Base-by-base conservation (phyloP, 345 rosid genomes). In the Euclidium syriacum region DNA sequence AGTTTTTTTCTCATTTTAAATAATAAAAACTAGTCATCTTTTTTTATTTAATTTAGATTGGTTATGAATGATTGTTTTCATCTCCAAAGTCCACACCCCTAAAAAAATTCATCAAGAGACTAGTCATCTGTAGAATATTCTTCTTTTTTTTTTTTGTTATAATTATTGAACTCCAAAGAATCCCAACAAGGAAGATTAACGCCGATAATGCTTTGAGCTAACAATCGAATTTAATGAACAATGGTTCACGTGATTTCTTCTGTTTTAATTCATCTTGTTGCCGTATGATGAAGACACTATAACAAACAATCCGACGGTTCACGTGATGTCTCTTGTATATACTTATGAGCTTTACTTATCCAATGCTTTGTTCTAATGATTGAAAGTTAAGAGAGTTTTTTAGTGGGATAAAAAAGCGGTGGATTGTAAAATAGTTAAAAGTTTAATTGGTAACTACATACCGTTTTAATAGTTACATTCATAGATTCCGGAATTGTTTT, bases 301-400 rank as follows among this genome's bases (percentile, higher is more conserved):
- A 50, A 68, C 65, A 59, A 58, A 30, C 59, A 50, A 40, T 58
- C 51, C 52, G 38, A 68, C 44, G 72, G 46, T 68, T 68, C 72
- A 68, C 60, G 59, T 68, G 66, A 67, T 46, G 40, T 35, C 25
- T 34, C 5, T 1, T 43, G 29, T 42, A 10, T 30, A 8, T 9
- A 22, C 51, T 40, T 52, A 1, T 15, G 58, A 36, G 44, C n/a
- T 29, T 29, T 64, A 22, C 20, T 39, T 24, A 43, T 27, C 11
- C 32, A 11, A 41, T 33, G 15, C 33, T 53, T 11, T 10, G 15
- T 43, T 53, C 14, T 10, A 14, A 32, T 6, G 10, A 11, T 33
- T 29, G n/a, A 10, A 20, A 29, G 68, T 41, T 16, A n/a, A n/a
- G n/a, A n/a, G n/a, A n/a, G n/a, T n/a, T n/a, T n/a, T n/a, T n/a